Percentiles rank a stretch among this genome's conserved stretches.
These are phyloP conservation scores for Ampelomyces quisqualis DNA, from an alignment of 2,329 filamentous ascomycete species.

Conservation along the genomic window DNA sequence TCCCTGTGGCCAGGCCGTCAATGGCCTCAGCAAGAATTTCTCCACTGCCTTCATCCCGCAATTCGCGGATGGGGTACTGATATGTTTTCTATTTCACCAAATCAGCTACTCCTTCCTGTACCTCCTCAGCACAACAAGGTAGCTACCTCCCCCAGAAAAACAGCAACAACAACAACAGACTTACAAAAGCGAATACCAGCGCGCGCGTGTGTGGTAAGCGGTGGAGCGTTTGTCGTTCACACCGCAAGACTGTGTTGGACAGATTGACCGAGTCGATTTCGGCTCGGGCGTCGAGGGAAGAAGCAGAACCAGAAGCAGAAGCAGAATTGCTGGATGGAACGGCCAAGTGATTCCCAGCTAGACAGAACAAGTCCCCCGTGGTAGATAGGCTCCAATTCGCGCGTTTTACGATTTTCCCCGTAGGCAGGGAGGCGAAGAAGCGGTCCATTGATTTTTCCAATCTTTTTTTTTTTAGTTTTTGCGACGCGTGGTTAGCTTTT, in stretches of 20 bases:
- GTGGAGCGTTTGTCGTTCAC: slow-evolving; percentile 63
- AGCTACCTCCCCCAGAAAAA: too few species aligned
- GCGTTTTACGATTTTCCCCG: slow-evolving; percentile 57
- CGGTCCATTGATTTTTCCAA: slow-evolving; percentile 62
- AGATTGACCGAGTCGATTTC: too few species aligned
- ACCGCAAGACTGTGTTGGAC: slow-evolving; percentile 52
- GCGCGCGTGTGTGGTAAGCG: slow-evolving; percentile 56
- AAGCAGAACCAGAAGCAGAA: too few species aligned
- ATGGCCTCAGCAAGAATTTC: slow-evolving; percentile 58
- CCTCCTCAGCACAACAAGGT: too few species aligned
- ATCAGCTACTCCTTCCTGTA: background rate
- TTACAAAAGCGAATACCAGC: slow-evolving; percentile 57
- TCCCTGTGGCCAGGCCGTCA: slow-evolving; percentile 60
- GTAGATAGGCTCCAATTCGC: slow-evolving; percentile 57
- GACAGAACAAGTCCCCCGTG: slow-evolving; percentile 43
- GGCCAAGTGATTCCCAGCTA: slow-evolving; percentile 49
- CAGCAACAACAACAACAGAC: too few species aligned
- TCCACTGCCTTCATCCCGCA: slow-evolving; percentile 59
- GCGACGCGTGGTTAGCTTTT: too few species aligned
- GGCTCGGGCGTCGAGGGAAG: too few species aligned
- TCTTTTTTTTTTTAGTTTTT: too few species aligned
- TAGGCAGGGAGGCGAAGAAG: slow-evolving; percentile 58
- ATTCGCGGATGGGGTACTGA: slow-evolving; percentile 55
- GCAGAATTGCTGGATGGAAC: too few species aligned
- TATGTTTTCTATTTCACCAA: slow-evolving; percentile 50